Percentiles rank a stretch among this genome's conserved stretches.
phyloP scores from a whole-genome alignment of 2,329 filamentous ascomycete genomes.

The Epichloe aotearoae region DNA sequence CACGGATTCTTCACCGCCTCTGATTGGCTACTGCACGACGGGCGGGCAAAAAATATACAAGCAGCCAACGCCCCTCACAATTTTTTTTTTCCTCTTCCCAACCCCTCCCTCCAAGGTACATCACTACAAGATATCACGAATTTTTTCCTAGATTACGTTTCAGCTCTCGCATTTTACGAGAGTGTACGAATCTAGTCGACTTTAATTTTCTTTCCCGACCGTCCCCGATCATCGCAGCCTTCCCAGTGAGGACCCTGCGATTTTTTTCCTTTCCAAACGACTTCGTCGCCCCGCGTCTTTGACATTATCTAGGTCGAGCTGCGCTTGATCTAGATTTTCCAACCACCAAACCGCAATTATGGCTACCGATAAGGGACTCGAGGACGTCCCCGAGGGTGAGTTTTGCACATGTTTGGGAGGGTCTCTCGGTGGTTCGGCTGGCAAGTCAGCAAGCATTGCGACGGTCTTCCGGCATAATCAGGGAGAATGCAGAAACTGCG shows the following conservation, averaged over 20 bases:
- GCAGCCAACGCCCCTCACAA: constrained; percentile 24
- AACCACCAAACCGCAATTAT: constrained; percentile 67
- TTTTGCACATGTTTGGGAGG: constrained; percentile 14
- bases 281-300: constrained; percentile 26
- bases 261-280: constrained; percentile 20
- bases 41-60: constrained; percentile 20
- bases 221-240: constrained; percentile 19
- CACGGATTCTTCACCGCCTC: background rate
- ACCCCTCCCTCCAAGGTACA: constrained; percentile 18
- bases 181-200: constrained; percentile 34
- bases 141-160: constrained; percentile 29
- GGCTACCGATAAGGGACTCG: constrained; percentile 96
- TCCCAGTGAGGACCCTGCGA: constrained; percentile 22
- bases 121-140: constrained; percentile 19
- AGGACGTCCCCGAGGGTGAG: constrained; percentile 93
- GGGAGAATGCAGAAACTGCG: background rate
- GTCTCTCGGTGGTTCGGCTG: too few species aligned
- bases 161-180: constrained; percentile 31
- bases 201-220: constrained; percentile 16
- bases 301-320: constrained; percentile 55
- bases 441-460: background rate
- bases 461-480: background rate
- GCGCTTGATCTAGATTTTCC: constrained; percentile 59
- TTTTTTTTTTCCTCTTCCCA: constrained; percentile 20
- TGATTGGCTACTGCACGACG: constrained; percentile 10